phyloP scores from a whole-genome alignment of 495 filamentous ascomycete genomes.

The Aspergillus steynii region DNA sequence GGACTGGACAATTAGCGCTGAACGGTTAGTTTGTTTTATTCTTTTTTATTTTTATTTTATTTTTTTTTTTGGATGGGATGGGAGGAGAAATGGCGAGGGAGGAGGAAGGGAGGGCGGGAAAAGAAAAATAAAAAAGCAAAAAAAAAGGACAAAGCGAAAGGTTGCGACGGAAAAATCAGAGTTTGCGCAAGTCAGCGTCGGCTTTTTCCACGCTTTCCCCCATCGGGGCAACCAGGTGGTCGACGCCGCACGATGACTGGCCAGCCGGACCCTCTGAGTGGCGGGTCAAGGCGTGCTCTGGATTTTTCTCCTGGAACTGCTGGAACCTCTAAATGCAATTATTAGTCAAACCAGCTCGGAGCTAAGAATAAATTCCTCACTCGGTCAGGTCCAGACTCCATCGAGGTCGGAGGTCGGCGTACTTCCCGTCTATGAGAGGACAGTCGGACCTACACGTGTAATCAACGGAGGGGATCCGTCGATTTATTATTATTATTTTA shows the following conservation, averaged over 20 bases:
- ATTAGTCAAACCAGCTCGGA: background rate
- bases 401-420: background rate
- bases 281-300: slow-evolving; percentile 16
- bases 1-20: background rate
- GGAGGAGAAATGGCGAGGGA: slow-evolving; percentile 9
- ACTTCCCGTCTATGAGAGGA: background rate
- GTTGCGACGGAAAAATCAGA: slow-evolving; percentile 5
- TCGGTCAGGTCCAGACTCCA: slow-evolving; percentile 11
- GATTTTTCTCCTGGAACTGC: slow-evolving; percentile 12
- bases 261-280: background rate
- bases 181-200: slow-evolving; percentile 18
- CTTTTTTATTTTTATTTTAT: too few relatives aligned
- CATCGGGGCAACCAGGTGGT: slow-evolving; percentile 1
- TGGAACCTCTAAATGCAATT: slow-evolving; percentile 1
- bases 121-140: slow-evolving; percentile 1
- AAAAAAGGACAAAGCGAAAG: background rate
- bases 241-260: slow-evolving; percentile 9
- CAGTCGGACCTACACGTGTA: too few relatives aligned
- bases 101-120: background rate
- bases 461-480: too few relatives aligned
- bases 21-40: background rate
- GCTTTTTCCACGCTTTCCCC: slow-evolving; percentile 1
- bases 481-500: too few relatives aligned
- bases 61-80: slow-evolving; percentile 8
- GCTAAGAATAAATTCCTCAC: background rate